A percentile compares a stretch with the other conserved stretches of the same genome.
Evolutionary conservation across 73 alveolate species (phyloP).

Genomic region (Tetrahymena malaccensis): DNA sequence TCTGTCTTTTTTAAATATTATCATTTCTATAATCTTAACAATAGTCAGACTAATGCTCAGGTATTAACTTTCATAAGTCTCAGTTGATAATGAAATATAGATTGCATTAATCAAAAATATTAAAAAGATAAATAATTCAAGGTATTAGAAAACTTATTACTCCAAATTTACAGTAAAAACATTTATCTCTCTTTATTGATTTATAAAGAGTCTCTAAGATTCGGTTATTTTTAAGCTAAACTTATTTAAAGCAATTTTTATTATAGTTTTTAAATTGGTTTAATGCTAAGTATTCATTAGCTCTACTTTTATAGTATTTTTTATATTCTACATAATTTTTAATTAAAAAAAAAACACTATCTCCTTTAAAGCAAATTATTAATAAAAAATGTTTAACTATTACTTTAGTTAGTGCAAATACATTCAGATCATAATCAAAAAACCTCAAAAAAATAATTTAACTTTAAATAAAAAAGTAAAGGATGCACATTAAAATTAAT

Average conservation of each 20-base stretch:
- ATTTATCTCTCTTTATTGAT: too few species aligned
- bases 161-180: neutral
- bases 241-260: neutral
- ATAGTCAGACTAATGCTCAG: neutral
- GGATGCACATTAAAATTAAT: too few species aligned
- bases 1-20: too few species aligned
- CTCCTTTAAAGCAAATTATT: too few species aligned
- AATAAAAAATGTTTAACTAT: too few species aligned
- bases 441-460: too few species aligned
- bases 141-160: neutral
- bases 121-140: neutral
- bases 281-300: neutral
- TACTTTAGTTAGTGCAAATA: neutral
- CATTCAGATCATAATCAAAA: neutral
- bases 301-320: neutral
- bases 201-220: too few species aligned
- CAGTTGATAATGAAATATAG: neutral
- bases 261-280: neutral
- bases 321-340: neutral
- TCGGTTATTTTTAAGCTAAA: neutral
- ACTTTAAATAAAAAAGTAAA: too few species aligned
- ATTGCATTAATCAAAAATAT: neutral
- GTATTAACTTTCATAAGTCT: neutral
- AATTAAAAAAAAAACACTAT: too few species aligned
- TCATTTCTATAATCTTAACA: neutral